Percentiles rank a stretch among this genome's conserved stretches.
Evolutionary conservation across 1,284 basidiomycete genomes (phyloP).

Genomic region (Cryptococcus amylolentus): DNA sequence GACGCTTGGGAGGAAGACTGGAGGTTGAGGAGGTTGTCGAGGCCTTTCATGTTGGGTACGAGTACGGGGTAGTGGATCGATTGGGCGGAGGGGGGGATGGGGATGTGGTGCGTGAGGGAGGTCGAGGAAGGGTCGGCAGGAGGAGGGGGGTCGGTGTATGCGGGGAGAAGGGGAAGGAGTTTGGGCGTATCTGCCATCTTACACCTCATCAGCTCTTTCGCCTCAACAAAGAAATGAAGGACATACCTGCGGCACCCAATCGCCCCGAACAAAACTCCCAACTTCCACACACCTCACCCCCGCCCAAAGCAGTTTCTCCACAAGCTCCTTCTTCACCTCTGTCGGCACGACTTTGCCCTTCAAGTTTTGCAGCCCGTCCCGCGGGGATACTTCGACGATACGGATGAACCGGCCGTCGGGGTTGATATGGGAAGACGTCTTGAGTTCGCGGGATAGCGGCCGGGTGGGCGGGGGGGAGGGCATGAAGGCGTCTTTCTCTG

Average conservation of each 20-base stretch:
- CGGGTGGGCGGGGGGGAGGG: too few relatives aligned
- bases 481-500: too few relatives aligned
- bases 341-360: slow-evolving; percentile 65
- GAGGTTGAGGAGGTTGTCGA: slow-evolving; percentile 61
- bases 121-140: slow-evolving; percentile 3
- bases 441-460: slow-evolving; percentile 10
- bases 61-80: slow-evolving; percentile 75
- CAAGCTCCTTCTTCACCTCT: slow-evolving; percentile 73
- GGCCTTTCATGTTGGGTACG: slow-evolving; percentile 76
- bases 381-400: slow-evolving; percentile 87
- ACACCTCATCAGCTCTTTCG: neutral
- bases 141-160: slow-evolving; percentile 7
- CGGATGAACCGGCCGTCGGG: slow-evolving; percentile 28
- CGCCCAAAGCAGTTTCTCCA: slow-evolving; percentile 67
- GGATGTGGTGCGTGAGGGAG: slow-evolving; percentile 13
- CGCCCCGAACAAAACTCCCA: slow-evolving; percentile 87
- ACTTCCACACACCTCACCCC: slow-evolving; percentile 76
- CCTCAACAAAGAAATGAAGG: neutral
- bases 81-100: slow-evolving; percentile 47
- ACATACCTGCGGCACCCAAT: slow-evolving; percentile 86
- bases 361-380: slow-evolving; percentile 93
- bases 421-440: neutral
- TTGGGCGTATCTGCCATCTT: slow-evolving; percentile 83
- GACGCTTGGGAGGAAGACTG: slow-evolving; percentile 24
- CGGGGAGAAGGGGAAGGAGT: slow-evolving; percentile 29